These are phyloP conservation scores for Carex arenaria DNA, from an alignment of 202 grass and related monocot genomes.

Conservation along the genomic window DNA sequence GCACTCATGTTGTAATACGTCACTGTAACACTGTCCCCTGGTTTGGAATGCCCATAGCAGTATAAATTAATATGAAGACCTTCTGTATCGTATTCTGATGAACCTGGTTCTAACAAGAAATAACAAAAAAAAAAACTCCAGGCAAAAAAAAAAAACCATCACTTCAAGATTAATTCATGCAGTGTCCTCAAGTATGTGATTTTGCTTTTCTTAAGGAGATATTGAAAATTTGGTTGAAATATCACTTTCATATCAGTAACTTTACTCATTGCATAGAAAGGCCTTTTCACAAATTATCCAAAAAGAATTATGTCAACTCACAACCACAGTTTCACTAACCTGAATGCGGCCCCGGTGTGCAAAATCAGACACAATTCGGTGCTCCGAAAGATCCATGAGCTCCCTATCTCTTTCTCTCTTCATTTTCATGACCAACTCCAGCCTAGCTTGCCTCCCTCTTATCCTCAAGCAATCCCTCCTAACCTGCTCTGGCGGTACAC, in stretches of 20 bases:
- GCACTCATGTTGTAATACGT: not conserved
- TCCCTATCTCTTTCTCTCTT: slow-evolving; percentile 75
- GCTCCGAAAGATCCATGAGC: slow-evolving; percentile 50
- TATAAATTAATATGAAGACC: not conserved
- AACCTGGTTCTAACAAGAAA: not conserved
- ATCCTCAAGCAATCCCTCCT: slow-evolving; percentile 49
- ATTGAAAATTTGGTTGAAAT: not conserved
- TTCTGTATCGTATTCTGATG: not conserved
- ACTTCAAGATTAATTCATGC: not conserved
- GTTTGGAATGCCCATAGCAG: not conserved
- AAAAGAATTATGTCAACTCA: not conserved
- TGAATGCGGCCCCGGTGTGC: slow-evolving; percentile 81
- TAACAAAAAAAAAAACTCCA: not conserved
- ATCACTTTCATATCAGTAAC: not conserved
- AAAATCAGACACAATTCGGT: slow-evolving; percentile 65
- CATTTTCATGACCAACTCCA: slow-evolving; percentile 82
- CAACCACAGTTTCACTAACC: slow-evolving; percentile 26
- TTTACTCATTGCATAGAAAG: not conserved
- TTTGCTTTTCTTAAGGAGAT: not conserved
- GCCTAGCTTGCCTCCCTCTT: slow-evolving; percentile 75
- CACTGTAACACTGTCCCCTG: not conserved
- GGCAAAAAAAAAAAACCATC: not conserved
- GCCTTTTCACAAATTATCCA: not conserved
- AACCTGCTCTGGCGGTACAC: slow-evolving; percentile 25
- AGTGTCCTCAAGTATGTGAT: not conserved